A percentile compares a stretch with the other conserved stretches of the same genome.
Conservation (phyloP, 805 yeast species). For the Aciculoconidium aculeatum region DNA sequence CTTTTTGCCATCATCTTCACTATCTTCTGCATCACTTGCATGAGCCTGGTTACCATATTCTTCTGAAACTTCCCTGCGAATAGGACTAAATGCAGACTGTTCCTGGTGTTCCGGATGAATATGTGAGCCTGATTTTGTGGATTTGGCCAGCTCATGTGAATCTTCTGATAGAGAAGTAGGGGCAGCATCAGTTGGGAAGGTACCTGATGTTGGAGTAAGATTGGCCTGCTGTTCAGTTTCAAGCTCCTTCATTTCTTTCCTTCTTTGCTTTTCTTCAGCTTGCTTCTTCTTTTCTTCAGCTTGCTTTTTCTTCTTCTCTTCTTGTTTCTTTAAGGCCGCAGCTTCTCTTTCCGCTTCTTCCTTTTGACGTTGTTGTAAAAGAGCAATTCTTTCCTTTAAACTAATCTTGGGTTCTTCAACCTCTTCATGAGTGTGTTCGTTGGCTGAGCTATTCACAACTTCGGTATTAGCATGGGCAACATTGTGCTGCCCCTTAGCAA, state of each 20-base stretch:
- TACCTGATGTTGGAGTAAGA: too few species aligned
- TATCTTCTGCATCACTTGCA: too few species aligned
- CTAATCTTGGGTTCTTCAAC: conserved; percentile 70
- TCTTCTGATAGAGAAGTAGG: too few species aligned
- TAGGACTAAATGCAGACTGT: too few species aligned
- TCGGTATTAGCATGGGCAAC: conserved; percentile 17
- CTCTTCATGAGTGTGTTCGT: conserved; percentile 16
- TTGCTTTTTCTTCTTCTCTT: conserved; percentile 43
- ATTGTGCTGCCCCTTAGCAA: conserved; percentile 24
- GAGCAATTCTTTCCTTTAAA: conserved; percentile 78
- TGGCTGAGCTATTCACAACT: conserved; percentile 18
- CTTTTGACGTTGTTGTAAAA: conserved; percentile 74
- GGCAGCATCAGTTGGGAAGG: too few species aligned
- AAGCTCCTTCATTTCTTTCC: conserved; percentile 15
- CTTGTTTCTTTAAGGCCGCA: conserved; percentile 47
- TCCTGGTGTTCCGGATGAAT: too few species aligned
- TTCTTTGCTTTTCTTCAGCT: conserved; percentile 23
- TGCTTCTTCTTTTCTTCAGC: conserved; percentile 29
- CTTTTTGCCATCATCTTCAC: conserved; percentile 8
- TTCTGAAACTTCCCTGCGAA: too few species aligned
- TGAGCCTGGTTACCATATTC: too few species aligned
- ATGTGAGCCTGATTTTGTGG: too few species aligned
- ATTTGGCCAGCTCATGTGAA: too few species aligned
- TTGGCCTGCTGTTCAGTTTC: too few species aligned
- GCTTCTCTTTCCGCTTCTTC: conserved; percentile 74